phyloP scores from a whole-genome alignment of 768 basidiomycete species.

The Mrakia gelida region DNA sequence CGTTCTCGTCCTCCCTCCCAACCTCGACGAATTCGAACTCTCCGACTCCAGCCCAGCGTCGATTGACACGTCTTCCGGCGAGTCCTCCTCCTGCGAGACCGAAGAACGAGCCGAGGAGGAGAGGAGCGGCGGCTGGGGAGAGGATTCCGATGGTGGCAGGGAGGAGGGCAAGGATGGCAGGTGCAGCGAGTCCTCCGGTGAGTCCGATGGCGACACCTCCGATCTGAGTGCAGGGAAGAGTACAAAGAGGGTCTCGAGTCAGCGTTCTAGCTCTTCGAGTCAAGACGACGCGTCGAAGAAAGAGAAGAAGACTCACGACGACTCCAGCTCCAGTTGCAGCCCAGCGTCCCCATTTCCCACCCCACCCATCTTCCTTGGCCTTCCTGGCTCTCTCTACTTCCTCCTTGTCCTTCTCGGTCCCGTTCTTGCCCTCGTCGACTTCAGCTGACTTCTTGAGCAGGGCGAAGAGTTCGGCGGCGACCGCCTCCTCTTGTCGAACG shows the following conservation, averaged over 20 bases:
- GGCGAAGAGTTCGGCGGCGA: constrained; percentile 34
- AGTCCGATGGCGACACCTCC: constrained; percentile 47
- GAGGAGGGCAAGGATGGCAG: constrained; percentile 46
- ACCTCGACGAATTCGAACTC: constrained; percentile 48
- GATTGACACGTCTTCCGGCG: constrained; percentile 44
- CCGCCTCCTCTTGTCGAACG: constrained; percentile 32
- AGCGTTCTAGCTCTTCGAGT: not conserved
- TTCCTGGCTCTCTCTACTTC: constrained; percentile 41
- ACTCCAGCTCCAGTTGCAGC: constrained; percentile 47
- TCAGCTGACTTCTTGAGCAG: constrained; percentile 27
- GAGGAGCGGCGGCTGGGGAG: constrained; percentile 44
- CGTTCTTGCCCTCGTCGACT: constrained; percentile 36
- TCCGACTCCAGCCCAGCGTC: constrained; percentile 47
- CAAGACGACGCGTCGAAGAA: not conserved
- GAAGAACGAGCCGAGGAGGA: constrained; percentile 47
- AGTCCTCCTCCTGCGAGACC: constrained; percentile 48
- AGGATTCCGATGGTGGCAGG: constrained; percentile 42
- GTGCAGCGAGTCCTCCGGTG: constrained; percentile 49
- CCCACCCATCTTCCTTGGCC: constrained; percentile 46
- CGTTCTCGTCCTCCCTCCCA: constrained; percentile 31
- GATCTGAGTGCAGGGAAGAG: constrained; percentile 19
- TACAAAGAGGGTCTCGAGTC: not conserved
- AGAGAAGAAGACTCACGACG: constrained; percentile 33
- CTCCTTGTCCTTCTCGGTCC: constrained; percentile 32
- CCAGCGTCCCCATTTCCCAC: constrained; percentile 43